phyloP scores from a whole-genome alignment of 257 asterid species.

The Haberlea rhodopensis region DNA sequence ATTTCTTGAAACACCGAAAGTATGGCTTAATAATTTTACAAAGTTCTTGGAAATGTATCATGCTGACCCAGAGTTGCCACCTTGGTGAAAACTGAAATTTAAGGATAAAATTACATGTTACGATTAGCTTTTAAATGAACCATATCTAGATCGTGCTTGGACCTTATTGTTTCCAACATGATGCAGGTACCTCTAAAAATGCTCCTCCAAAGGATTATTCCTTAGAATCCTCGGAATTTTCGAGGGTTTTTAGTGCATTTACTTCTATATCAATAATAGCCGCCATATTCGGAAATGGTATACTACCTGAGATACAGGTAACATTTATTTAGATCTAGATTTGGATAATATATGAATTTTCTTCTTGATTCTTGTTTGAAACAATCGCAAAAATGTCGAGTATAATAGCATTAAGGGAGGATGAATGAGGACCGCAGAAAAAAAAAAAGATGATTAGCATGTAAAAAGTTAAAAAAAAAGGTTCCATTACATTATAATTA shows the following conservation, averaged over 20 bases:
- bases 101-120: too few species aligned
- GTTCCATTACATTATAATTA: not conserved
- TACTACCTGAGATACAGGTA: slow-evolving; percentile 94
- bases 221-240: slow-evolving; percentile 51
- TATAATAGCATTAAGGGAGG: not conserved
- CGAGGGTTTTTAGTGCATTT: slow-evolving; percentile 72
- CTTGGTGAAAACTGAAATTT: too few species aligned
- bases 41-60: not conserved
- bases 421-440: not conserved
- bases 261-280: slow-evolving; percentile 93
- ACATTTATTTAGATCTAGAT: not conserved
- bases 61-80: not conserved
- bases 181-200: slow-evolving; percentile 57
- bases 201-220: slow-evolving; percentile 82
- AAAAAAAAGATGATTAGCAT: not conserved
- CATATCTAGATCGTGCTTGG: slow-evolving; percentile 4
- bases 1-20: not conserved
- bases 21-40: not conserved
- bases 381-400: not conserved
- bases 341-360: not conserved
- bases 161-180: slow-evolving; percentile 12
- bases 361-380: not conserved
- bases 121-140: not conserved
- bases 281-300: slow-evolving; percentile 91
- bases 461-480: not conserved